Percentiles rank a stretch among this genome's conserved stretches.
These are phyloP conservation scores for Fagus sylvatica DNA, from an alignment of 306 rosid genomes.

Conservation along the genomic window DNA sequence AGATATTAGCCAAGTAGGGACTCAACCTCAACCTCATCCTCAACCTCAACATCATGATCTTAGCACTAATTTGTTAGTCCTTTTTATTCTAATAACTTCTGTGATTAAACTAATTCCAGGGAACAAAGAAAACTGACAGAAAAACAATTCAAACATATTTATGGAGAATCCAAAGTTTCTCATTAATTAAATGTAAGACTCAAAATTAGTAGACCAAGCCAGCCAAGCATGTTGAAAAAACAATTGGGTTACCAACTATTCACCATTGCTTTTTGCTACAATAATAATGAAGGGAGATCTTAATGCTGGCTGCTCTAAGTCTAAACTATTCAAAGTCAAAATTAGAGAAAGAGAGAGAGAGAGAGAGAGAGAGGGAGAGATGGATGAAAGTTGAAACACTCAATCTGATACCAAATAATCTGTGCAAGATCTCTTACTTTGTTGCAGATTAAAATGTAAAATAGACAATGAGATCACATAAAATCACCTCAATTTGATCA, in stretches of 20 bases:
- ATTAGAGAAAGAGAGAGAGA: neutral
- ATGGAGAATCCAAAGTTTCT: neutral
- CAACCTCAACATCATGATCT: conserved; percentile 10
- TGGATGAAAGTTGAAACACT: neutral
- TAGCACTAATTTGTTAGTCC: conserved; percentile 1
- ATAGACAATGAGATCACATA: neutral
- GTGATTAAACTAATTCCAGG: neutral
- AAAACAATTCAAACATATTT: neutral
- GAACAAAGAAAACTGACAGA: neutral
- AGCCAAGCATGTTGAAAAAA: neutral
- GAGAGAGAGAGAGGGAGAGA: neutral
- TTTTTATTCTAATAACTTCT: conserved; percentile 11
- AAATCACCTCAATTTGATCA: conserved; percentile 1
- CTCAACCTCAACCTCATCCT: too few species aligned
- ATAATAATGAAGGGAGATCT: neutral
- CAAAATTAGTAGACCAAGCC: conserved; percentile 15
- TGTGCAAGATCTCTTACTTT: neutral
- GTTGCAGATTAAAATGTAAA: neutral
- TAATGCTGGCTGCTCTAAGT: neutral
- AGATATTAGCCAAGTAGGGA: neutral
- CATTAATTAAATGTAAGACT: neutral
- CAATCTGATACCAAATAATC: neutral
- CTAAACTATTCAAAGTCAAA: conserved; percentile 12
- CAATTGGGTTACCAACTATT: neutral
- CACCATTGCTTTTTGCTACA: neutral